These are phyloP conservation scores for Pneumocystis canis DNA, from an alignment of 1,139 yeast genomes.

Conservation along the genomic window DNA sequence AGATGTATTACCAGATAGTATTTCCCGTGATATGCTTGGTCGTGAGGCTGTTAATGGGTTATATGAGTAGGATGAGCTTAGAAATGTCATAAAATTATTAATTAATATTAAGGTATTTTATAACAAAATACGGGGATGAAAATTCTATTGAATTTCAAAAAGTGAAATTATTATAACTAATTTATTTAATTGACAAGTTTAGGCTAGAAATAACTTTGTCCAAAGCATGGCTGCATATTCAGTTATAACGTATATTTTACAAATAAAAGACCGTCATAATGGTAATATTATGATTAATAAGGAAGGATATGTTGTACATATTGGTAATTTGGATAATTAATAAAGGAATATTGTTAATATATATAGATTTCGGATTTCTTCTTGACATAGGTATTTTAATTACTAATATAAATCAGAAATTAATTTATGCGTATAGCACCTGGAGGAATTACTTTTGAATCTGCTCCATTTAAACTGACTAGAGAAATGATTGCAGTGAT, in stretches of 20 bases:
- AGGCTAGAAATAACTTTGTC: slow-evolving; percentile 70
- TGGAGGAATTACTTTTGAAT: slow-evolving; percentile 95
- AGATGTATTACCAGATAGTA: slow-evolving; percentile 89
- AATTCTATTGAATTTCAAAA: slow-evolving; percentile 75
- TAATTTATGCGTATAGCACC: slow-evolving; percentile 72
- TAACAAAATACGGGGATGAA: slow-evolving; percentile 87
- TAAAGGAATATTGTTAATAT: background rate
- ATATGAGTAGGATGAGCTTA: slow-evolving; percentile 35
- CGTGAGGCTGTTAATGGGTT: slow-evolving; percentile 97
- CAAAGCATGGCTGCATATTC: slow-evolving; percentile 93
- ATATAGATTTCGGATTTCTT: background rate
- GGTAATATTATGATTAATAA: slow-evolving; percentile 98
- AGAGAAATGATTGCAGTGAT: slow-evolving; percentile 91
- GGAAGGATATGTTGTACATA: slow-evolving; percentile 85
- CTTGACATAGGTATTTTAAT: background rate
- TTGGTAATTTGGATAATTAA: slow-evolving; percentile 51
- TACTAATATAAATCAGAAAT: background rate
- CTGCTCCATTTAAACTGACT: slow-evolving; percentile 91
- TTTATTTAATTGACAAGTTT: background rate
- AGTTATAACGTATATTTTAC: slow-evolving; percentile 77
- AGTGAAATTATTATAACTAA: slow-evolving; percentile 22
- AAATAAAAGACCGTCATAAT: slow-evolving; percentile 94
- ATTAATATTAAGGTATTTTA: slow-evolving; percentile 37
- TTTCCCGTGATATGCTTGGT: slow-evolving; percentile 95
- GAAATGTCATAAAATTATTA: background rate